Conservation (phyloP, 225 moss, liverwort and hornwort species). For the Asterella californica region DNA sequence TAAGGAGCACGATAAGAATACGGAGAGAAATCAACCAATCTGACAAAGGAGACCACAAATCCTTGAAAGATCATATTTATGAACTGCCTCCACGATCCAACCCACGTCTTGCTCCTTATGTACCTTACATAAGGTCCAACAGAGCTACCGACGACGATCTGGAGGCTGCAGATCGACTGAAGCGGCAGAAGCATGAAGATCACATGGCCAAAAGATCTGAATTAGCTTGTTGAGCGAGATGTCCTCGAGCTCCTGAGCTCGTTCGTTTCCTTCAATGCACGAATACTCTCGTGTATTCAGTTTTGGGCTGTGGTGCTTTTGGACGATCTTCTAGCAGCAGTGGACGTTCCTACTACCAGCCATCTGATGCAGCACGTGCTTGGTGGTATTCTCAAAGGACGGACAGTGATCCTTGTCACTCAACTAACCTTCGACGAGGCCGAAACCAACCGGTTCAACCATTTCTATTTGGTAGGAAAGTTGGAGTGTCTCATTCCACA, state of each 20-base stretch:
- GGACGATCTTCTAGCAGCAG: constrained; percentile 93
- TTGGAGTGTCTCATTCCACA: no score
- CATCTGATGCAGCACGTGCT: constrained; percentile 85
- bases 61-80: neutral
- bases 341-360: constrained; percentile 89
- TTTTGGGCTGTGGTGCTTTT: constrained; percentile 74
- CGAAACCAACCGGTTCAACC: no score
- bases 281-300: no score
- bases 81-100: neutral
- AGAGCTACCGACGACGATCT: neutral
- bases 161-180: neutral
- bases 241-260: no score
- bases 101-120: neutral
- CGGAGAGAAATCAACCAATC: neutral
- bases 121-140: neutral
- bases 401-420: constrained; percentile 78
- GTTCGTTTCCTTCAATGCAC: no score
- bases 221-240: no score
- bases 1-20: neutral
- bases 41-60: neutral
- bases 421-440: constrained; percentile 81
- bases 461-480: no score
- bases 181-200: neutral
- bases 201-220: neutral
- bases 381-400: constrained; percentile 56